Evolutionary conservation across 1,139 yeast species (phyloP), one percentile per base, ranked within the genome.

Genomic region (Zygoascus hellenicus): DNA sequence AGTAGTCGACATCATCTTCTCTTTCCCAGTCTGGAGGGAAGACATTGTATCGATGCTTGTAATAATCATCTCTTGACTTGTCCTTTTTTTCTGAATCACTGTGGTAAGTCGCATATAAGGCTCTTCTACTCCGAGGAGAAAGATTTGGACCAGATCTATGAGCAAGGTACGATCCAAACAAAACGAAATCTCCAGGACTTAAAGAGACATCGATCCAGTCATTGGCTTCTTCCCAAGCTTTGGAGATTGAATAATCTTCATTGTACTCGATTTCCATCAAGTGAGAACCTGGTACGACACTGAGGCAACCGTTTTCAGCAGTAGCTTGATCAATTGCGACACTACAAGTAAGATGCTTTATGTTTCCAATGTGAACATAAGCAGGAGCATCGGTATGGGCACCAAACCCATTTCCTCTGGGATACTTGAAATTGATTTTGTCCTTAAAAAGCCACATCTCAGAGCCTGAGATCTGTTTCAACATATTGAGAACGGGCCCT

Each of bases 321-420:
- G 52, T 48, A 11, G 54, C 53, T 16, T 47, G 48, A 41, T 51
- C 54, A 35, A 51, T 46, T 9, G 54, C 54, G 19, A 48, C 38
- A 38, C 48, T 51, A 33, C 49, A 47, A 16, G 54, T 50, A 26
- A 49, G 22, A 28, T 51, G 54, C 35, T 49, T 42, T n/a, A 51
- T 48, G 16, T 48, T 46, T 2, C 51, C 52, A 31, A 51, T 47
- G 44, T 51, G 54, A 15, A 46, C 42, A 37, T 50, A 51, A 16
- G 54, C 53, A 16, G 54, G 54, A 14, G 54, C 54, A 46, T 51
- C 54, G 4, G 48, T 42, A 38, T 51, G 54, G 11, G 54, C 53
- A 9, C 45, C 45, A 16, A 51, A 50, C 5, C 54, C 54, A 17
- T 46, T 48, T 11, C 54, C 54, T 15, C 43, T 43, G 26, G 50